Percentiles rank a stretch among this genome's conserved stretches.
phyloP scores from a whole-genome alignment of 2,329 filamentous ascomycete genomes.

The Sclerotinia glacialis region DNA sequence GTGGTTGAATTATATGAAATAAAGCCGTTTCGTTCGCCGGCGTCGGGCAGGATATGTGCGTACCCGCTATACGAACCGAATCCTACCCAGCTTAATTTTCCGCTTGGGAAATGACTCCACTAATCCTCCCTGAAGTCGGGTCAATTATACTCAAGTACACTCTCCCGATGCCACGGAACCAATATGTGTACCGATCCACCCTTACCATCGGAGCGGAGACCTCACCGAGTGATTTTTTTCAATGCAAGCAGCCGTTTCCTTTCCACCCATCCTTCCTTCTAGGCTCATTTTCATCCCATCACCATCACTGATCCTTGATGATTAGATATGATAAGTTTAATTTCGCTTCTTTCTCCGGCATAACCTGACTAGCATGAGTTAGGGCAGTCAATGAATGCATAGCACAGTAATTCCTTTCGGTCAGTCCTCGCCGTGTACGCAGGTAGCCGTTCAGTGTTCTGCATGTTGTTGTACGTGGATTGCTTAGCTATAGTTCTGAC shows the following conservation, averaged over 20 bases:
- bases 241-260: background rate
- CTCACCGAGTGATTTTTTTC: background rate
- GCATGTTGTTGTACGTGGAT: background rate
- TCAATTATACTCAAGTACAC: background rate
- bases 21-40: background rate
- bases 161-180: background rate
- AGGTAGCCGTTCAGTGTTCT: background rate
- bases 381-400: background rate
- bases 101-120: background rate
- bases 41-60: conserved; percentile 5
- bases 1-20: background rate
- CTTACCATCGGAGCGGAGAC: background rate
- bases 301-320: background rate
- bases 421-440: background rate
- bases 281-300: background rate
- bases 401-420: background rate
- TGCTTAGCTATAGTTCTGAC: background rate
- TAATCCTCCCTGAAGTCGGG: background rate
- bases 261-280: background rate
- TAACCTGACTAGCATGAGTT: background rate
- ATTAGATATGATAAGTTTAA: conserved; percentile 1
- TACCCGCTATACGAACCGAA: background rate
- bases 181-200: background rate
- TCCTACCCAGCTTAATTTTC: background rate
- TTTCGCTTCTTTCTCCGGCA: background rate